A percentile compares a stretch with the other conserved stretches of the same genome.
phyloP scores from a whole-genome alignment of 176 grass and related monocot genomes.

The Hsuehochloa calcarea region DNA sequence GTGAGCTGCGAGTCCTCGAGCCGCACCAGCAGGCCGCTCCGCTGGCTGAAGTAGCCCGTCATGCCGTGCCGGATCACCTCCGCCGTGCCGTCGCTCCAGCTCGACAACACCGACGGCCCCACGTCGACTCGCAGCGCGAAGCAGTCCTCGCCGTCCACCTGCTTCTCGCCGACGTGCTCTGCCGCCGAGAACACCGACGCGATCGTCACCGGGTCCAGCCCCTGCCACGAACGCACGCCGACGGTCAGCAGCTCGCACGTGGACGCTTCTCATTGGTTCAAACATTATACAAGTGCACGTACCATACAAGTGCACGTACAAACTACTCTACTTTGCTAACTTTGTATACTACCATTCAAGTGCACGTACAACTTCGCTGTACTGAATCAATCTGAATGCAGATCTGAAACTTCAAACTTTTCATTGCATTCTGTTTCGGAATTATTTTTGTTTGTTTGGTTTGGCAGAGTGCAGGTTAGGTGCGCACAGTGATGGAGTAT shows the following conservation, averaged over 20 bases:
- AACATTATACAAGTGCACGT: neutral
- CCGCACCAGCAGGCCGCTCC: constrained; percentile 65
- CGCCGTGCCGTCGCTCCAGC: constrained; percentile 70
- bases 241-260: neutral
- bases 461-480: neutral
- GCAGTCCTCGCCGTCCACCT: constrained; percentile 80
- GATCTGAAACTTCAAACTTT: neutral
- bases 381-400: neutral
- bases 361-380: neutral
- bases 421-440: neutral
- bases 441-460: neutral
- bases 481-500: neutral
- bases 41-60: constrained; percentile 89
- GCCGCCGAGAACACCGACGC: constrained; percentile 69
- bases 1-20: constrained; percentile 87
- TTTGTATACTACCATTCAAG: neutral
- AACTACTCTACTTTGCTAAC: neutral
- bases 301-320: too few relatives aligned
- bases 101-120: constrained; percentile 47
- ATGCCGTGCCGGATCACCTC: constrained; percentile 84
- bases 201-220: constrained; percentile 75
- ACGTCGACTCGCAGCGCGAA: constrained; percentile 73
- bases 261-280: neutral
- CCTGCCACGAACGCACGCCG: constrained; percentile 29
- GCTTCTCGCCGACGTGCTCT: constrained; percentile 74